A percentile compares a stretch with the other conserved stretches of the same genome.
These are phyloP conservation scores for Fomitiporia mediterranea DNA, from an alignment of 1,284 basidiomycete species.

Conservation along the genomic window DNA sequence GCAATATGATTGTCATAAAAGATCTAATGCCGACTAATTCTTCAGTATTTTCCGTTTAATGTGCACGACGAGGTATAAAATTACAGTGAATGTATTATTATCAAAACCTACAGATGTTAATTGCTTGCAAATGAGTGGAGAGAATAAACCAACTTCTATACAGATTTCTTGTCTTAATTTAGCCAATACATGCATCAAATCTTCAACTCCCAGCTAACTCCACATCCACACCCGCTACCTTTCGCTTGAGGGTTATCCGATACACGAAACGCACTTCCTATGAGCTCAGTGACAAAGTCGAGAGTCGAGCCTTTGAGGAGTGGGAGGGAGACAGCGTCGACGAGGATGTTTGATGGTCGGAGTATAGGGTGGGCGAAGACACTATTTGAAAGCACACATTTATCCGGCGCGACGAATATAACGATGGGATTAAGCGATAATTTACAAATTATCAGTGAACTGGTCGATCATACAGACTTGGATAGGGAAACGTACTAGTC, in stretches of 20 bases:
- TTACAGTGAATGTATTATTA: background rate
- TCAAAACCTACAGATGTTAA: too few species aligned
- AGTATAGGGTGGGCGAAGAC: slow-evolving; percentile 65
- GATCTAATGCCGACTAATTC: background rate
- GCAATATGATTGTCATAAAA: too few species aligned
- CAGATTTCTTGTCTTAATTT: background rate
- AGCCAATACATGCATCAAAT: slow-evolving; percentile 30
- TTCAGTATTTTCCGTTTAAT: background rate
- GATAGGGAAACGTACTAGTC: slow-evolving; percentile 65
- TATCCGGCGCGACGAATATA: background rate
- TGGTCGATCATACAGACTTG: background rate
- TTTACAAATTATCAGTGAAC: slow-evolving; percentile 5
- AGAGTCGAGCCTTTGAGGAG: slow-evolving; percentile 81
- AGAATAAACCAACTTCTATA: background rate
- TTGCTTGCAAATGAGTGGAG: too few species aligned
- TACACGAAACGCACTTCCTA: slow-evolving; percentile 81
- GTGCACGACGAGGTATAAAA: background rate
- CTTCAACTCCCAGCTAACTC: slow-evolving; percentile 87
- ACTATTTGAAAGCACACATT: slow-evolving; percentile 40
- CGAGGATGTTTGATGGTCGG: slow-evolving; percentile 65
- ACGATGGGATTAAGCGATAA: background rate
- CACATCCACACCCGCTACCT: slow-evolving; percentile 84
- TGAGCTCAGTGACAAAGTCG: slow-evolving; percentile 88
- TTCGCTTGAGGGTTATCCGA: slow-evolving; percentile 81
- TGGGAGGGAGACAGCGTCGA: slow-evolving; percentile 78